Conservation (phyloP, 2,329 filamentous ascomycete species). For the Colletotrichum magnum region DNA sequence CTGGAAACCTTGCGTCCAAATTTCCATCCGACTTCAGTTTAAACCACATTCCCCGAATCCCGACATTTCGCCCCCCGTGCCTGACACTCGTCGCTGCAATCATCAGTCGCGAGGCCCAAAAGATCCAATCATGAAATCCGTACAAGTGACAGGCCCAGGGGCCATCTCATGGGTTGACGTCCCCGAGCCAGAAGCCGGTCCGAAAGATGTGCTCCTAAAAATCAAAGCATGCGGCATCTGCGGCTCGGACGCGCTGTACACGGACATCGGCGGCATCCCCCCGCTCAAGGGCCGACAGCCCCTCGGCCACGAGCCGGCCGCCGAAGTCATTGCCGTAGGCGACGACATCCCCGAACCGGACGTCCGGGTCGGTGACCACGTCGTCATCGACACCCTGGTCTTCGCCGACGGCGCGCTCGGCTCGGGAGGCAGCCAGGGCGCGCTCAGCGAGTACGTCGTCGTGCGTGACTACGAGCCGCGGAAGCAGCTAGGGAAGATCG, state of each 20-base stretch:
- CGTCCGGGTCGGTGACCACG: constrained; percentile 12
- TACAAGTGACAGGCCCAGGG: neutral
- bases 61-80: no score
- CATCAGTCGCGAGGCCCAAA: neutral
- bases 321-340: constrained; percentile 17
- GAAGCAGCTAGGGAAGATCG: constrained; percentile 13
- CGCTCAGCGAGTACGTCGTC: constrained; percentile 24
- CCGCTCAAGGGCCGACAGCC: neutral
- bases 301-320: constrained; percentile 23
- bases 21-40: no score
- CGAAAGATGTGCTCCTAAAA: constrained; percentile 15
- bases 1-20: no score
- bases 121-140: neutral
- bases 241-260: constrained; percentile 20
- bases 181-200: constrained; percentile 8
- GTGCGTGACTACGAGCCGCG: constrained; percentile 13
- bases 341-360: neutral
- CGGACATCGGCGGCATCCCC: constrained; percentile 8
- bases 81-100: no score
- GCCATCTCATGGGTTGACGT: constrained; percentile 19
- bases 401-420: constrained; percentile 11
- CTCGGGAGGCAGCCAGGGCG: constrained; percentile 9
- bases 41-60: no score
- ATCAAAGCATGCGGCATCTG: constrained; percentile 29
- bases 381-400: constrained; percentile 14